phyloP scores from a whole-genome alignment of 2,329 filamentous ascomycete genomes.

The Tolypocladium pustulatum region DNA sequence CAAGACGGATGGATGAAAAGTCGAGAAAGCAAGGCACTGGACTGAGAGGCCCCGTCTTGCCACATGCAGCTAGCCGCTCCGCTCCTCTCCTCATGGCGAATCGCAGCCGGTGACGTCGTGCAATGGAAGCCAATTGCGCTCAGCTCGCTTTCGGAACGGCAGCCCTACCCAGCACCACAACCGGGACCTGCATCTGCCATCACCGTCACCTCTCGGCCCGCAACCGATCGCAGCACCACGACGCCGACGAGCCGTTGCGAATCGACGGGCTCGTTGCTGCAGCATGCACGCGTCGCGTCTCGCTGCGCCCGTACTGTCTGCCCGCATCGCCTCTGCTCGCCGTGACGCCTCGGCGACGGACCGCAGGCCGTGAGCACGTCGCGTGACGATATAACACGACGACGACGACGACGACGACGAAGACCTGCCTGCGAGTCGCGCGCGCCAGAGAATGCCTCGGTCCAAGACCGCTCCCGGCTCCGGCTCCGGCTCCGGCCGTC shows the following conservation, averaged over 20 bases:
- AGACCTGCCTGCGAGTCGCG: neutral
- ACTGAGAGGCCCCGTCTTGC: neutral
- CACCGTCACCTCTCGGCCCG: neutral
- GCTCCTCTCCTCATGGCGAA: neutral
- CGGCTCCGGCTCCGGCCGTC: slow-evolving; percentile 2
- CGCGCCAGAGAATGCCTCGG: slow-evolving; percentile 9
- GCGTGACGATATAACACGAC: neutral
- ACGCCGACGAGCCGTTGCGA: neutral
- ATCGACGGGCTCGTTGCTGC: neutral
- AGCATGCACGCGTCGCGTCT: neutral
- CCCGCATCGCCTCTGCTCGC: neutral
- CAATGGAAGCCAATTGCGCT: neutral
- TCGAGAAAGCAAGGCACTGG: neutral
- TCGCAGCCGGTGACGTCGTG: neutral
- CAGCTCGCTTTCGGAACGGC: neutral
- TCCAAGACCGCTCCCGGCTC: slow-evolving; percentile 5
- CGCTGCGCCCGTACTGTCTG: neutral
- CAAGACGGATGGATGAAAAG: no score
- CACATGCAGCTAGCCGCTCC: neutral
- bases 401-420: no score
- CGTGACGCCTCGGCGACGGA: neutral
- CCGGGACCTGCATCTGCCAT: neutral
- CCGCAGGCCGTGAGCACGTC: neutral
- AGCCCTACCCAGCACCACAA: neutral
- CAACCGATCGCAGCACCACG: neutral